A percentile compares a stretch with the other conserved stretches of the same genome.
phyloP scores from a whole-genome alignment of 2,329 filamentous ascomycete species.

The Clonostachys sp. region DNA sequence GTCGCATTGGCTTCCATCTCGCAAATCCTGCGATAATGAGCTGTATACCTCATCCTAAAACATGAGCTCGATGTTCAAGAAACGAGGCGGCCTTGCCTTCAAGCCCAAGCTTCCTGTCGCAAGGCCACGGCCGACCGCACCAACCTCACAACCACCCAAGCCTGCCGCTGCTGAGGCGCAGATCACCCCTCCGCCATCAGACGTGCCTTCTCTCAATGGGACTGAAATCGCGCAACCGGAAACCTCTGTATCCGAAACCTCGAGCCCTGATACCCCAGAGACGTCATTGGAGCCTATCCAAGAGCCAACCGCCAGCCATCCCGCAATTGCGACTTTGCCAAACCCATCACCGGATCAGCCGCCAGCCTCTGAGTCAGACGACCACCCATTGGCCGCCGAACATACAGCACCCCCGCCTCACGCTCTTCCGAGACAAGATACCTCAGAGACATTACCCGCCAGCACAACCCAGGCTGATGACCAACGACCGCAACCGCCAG shows the following conservation, averaged over 20 bases:
- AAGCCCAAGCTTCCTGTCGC: slow-evolving; percentile 63
- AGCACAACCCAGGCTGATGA: too few relatives aligned
- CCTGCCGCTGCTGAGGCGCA: background rate
- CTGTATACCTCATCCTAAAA: slow-evolving; percentile 11
- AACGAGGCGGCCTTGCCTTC: slow-evolving; percentile 57
- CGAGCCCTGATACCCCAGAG: too few relatives aligned
- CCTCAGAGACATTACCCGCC: too few relatives aligned
- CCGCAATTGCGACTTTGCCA: background rate
- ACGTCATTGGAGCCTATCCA: too few relatives aligned
- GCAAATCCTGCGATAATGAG: background rate
- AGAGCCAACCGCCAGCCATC: background rate
- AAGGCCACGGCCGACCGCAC: slow-evolving; percentile 42
- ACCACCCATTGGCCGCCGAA: background rate
- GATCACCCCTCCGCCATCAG: background rate
- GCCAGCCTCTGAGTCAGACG: background rate
- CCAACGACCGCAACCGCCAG: too few relatives aligned
- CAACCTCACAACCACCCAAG: background rate
- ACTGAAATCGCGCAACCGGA: too few relatives aligned
- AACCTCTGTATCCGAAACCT: too few relatives aligned
- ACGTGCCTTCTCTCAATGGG: background rate
- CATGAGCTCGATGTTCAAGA: slow-evolving; percentile 67
- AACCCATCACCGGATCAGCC: background rate
- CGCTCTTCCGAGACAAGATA: too few relatives aligned
- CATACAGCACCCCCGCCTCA: background rate
- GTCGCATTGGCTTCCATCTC: background rate